These are phyloP conservation scores for Lyophyllum semitale DNA, from an alignment of 768 basidiomycete genomes.

Conservation along the genomic window DNA sequence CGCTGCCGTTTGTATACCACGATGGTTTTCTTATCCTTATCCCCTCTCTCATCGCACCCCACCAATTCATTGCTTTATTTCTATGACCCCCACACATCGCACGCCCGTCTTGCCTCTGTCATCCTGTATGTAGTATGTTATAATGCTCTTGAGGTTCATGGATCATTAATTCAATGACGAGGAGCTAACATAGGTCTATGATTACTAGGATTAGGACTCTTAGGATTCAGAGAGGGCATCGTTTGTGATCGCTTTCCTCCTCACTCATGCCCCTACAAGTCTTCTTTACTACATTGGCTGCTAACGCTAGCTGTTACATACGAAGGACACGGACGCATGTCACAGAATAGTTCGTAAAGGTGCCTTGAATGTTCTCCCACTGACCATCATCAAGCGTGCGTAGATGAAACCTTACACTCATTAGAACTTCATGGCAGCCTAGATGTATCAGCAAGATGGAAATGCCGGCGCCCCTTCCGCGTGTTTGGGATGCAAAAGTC, in stretches of 20 bases:
- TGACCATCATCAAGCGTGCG: not conserved
- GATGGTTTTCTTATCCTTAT: constrained; percentile 9
- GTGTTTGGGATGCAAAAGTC: constrained; percentile 1
- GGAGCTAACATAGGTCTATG: too few species aligned
- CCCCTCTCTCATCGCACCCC: not conserved
- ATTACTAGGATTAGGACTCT: too few species aligned
- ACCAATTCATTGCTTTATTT: constrained; percentile 7
- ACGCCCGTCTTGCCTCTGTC: not conserved
- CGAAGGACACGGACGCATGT: not conserved
- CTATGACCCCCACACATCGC: constrained; percentile 6
- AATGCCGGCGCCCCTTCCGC: not conserved
- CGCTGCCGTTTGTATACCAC: constrained; percentile 13
- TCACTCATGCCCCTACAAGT: not conserved
- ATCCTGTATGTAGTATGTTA: constrained; percentile 12
- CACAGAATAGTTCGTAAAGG: not conserved
- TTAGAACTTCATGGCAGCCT: not conserved
- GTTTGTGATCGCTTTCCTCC: not conserved
- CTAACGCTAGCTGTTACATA: not conserved
- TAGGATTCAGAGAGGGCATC: too few species aligned
- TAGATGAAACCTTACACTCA: not conserved
- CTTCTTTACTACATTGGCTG: too few species aligned
- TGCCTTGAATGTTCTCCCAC: not conserved
- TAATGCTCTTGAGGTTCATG: constrained; percentile 1
- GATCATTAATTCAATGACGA: not conserved
- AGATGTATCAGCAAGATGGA: not conserved